Conservation (phyloP, 2,329 filamentous ascomycete species). For the Volutella citrinella region DNA sequence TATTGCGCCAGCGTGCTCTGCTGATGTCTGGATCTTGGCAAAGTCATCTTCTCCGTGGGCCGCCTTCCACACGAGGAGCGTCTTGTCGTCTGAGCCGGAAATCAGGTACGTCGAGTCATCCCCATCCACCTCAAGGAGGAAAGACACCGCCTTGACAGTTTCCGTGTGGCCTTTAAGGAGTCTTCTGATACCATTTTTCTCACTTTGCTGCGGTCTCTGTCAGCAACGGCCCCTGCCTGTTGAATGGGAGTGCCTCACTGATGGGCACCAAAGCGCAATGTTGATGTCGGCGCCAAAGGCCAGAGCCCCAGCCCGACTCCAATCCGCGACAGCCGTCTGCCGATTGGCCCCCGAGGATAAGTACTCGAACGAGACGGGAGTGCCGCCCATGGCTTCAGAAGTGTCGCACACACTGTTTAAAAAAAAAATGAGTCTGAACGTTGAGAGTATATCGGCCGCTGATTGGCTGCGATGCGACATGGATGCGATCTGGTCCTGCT, state of each 20-base stretch:
- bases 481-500: constrained; percentile 22
- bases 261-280: constrained; percentile 82
- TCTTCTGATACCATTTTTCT: constrained; percentile 55
- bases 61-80: constrained; percentile 68
- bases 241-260: constrained; percentile 48
- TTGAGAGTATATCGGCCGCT: constrained; percentile 29
- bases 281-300: constrained; percentile 89
- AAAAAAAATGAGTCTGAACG: constrained; percentile 32
- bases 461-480: constrained; percentile 31
- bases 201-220: constrained; percentile 29
- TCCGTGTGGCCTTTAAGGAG: constrained; percentile 76
- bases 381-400: constrained; percentile 25
- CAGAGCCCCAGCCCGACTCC: constrained; percentile 70
- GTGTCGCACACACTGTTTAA: constrained; percentile 7
- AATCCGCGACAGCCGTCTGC: constrained; percentile 86
- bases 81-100: constrained; percentile 79
- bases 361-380: constrained; percentile 43
- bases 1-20: constrained; percentile 70
- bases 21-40: constrained; percentile 48
- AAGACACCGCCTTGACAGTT: constrained; percentile 79
- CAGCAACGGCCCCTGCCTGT: not conserved
- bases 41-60: constrained; percentile 21
- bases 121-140: constrained; percentile 54
- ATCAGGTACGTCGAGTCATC: constrained; percentile 58
- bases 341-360: constrained; percentile 84